Percentiles rank a stretch among this genome's conserved stretches.
Conservation (phyloP, 306 rosid genomes). For the Vicia sativa region DNA sequence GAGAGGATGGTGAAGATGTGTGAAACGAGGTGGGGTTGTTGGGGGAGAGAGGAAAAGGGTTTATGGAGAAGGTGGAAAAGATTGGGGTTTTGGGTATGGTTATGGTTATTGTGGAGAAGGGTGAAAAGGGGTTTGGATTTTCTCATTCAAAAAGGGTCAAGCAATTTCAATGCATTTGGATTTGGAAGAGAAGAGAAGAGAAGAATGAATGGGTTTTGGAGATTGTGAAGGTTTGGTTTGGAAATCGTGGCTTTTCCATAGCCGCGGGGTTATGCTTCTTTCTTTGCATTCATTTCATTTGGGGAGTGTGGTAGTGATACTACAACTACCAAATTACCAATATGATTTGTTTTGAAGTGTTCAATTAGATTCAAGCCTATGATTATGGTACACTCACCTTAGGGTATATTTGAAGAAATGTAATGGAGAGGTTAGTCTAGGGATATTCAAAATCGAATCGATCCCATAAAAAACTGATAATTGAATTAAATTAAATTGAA, state of each 20-base stretch:
- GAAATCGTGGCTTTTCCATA: background rate
- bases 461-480: no score
- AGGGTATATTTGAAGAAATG: no score
- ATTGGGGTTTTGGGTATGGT: constrained; percentile 12
- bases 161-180: background rate
- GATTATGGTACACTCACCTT: no score
- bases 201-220: background rate
- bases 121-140: constrained; percentile 41
- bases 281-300: background rate
- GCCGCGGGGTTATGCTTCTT: background rate
- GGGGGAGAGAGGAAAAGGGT: constrained; percentile 48
- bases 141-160: constrained; percentile 41
- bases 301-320: background rate
- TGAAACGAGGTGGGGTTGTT: constrained; percentile 44
- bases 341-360: no score
- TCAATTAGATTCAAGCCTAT: no score
- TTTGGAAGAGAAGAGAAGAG: background rate
- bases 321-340: no score
- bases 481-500: no score
- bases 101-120: constrained; percentile 28
- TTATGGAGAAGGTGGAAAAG: constrained; percentile 23
- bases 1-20: constrained; percentile 61
- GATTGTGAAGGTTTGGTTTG: background rate
- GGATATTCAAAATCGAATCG: no score
- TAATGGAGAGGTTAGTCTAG: no score